Percentiles rank a stretch among this genome's conserved stretches.
Evolutionary conservation across 164 flowering plant genomes (phyloP).

Genomic region (Sedum album): DNA sequence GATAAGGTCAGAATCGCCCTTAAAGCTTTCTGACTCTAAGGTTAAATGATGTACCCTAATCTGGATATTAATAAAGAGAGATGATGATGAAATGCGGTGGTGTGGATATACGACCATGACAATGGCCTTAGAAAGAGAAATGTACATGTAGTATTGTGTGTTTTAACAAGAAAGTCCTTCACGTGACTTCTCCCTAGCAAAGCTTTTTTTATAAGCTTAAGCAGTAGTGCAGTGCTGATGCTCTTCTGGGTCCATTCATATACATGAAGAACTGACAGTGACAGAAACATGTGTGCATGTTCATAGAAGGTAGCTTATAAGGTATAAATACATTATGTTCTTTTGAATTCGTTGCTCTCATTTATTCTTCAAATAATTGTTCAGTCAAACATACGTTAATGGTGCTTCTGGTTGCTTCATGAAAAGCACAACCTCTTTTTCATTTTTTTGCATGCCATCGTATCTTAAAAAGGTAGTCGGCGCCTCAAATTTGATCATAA

Average conservation of each 20-base stretch:
- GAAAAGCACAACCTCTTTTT: background rate
- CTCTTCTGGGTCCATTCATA: background rate
- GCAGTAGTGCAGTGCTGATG: background rate
- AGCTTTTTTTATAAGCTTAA: too few species aligned
- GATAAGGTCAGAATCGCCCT: too few species aligned
- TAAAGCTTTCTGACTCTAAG: too few species aligned
- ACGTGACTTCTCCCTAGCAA: slow-evolving; percentile 7
- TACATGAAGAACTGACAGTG: too few species aligned
- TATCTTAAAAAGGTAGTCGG: background rate
- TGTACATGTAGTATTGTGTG: background rate
- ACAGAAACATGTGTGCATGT: too few species aligned
- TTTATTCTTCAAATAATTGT: background rate
- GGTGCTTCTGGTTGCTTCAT: background rate
- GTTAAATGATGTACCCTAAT: too few species aligned
- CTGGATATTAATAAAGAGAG: too few species aligned
- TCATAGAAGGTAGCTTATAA: slow-evolving; percentile 1
- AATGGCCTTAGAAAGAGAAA: background rate
- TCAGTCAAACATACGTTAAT: background rate
- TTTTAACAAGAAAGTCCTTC: background rate
- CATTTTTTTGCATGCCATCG: too few species aligned
- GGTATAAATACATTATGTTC: slow-evolving; percentile 2
- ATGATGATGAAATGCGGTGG: background rate
- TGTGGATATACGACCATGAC: background rate
- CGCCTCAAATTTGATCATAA: background rate
- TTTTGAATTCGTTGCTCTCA: background rate